A percentile compares a stretch with the other conserved stretches of the same genome.
Evolutionary conservation across 169 alveolate species (phyloP).

Genomic region (Cryptosporidium muris): DNA sequence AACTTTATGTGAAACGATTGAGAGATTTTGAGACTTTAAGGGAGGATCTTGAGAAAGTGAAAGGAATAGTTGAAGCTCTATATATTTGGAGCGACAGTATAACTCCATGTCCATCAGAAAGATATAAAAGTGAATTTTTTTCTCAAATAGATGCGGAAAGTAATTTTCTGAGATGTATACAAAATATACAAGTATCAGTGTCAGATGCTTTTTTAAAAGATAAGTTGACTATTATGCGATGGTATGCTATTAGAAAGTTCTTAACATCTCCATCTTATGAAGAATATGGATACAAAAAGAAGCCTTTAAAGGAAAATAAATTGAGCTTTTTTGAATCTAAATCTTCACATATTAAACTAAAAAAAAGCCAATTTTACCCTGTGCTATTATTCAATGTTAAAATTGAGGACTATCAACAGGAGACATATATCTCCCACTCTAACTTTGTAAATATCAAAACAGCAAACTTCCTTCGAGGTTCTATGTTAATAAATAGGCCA

Average conservation of each 20-base stretch:
- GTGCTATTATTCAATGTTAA: slow-evolving; percentile 55
- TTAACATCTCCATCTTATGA: not conserved
- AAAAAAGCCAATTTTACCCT: not conserved
- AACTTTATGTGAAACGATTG: slow-evolving; percentile 41
- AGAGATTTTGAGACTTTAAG: slow-evolving; percentile 47
- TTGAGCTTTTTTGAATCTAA: slow-evolving; percentile 2
- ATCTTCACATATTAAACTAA: not conserved
- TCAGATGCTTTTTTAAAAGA: slow-evolving; percentile 4
- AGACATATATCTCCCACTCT: slow-evolving; percentile 30
- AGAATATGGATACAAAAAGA: slow-evolving; percentile 33
- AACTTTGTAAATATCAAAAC: slow-evolving; percentile 46
- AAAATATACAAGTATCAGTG: not conserved
- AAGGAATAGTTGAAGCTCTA: slow-evolving; percentile 52
- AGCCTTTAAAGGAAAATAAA: not conserved
- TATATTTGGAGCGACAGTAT: slow-evolving; percentile 69
- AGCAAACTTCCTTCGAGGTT: slow-evolving; percentile 27
- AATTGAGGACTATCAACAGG: slow-evolving; percentile 31
- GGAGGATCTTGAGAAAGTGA: slow-evolving; percentile 53
- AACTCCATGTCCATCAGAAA: slow-evolving; percentile 21
- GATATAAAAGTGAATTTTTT: not conserved
- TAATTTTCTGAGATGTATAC: not conserved
- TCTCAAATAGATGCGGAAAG: not conserved
- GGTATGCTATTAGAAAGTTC: slow-evolving; percentile 62
- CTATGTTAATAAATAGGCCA: slow-evolving; percentile 31
- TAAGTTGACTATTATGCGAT: slow-evolving; percentile 35